Conservation (phyloP, 1,284 basidiomycete genomes). For the Tausonia pullulans region DNA sequence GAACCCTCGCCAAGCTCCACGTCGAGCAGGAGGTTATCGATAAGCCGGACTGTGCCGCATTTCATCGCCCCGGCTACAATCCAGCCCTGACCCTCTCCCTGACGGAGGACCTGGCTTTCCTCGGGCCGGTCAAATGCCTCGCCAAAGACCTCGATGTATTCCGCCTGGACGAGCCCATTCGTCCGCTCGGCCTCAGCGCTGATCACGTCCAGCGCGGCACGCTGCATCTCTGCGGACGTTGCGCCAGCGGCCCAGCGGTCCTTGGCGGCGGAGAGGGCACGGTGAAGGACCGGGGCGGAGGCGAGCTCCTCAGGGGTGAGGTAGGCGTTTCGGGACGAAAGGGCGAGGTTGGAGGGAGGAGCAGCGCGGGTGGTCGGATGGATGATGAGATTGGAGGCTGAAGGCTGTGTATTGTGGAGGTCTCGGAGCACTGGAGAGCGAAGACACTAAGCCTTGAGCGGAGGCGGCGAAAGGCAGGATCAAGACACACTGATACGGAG, state of each 20-base stretch:
- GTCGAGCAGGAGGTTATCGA: conserved; percentile 82
- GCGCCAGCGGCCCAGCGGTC: conserved; percentile 42
- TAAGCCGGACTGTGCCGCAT: conserved; percentile 77
- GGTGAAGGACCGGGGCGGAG: conserved; percentile 59
- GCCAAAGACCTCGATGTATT: conserved; percentile 87
- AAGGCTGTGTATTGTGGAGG: conserved; percentile 65
- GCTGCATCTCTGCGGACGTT: conserved; percentile 46
- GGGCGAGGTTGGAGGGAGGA: conserved; percentile 53
- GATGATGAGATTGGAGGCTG: conserved; percentile 58
- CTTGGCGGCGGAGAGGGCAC: conserved; percentile 52
- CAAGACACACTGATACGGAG: conserved; percentile 50
- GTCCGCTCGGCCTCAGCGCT: conserved; percentile 27
- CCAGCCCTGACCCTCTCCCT: conserved; percentile 40
- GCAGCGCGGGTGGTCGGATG: conserved; percentile 63
- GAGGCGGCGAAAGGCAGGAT: not conserved
- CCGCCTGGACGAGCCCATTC: conserved; percentile 48
- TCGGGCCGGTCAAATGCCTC: conserved; percentile 47
- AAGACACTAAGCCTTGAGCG: not conserved
- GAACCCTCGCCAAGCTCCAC: conserved; percentile 25
- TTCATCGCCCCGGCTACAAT: conserved; percentile 82
- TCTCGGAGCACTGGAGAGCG: conserved; percentile 51
- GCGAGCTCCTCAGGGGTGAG: conserved; percentile 53
- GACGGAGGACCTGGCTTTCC: conserved; percentile 23
- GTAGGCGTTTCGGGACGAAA: conserved; percentile 86
- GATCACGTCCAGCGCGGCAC: conserved; percentile 32